Evolutionary conservation across 352 stramenopile species (phyloP).

Genomic region (Halophytophthora polymorphica): DNA sequence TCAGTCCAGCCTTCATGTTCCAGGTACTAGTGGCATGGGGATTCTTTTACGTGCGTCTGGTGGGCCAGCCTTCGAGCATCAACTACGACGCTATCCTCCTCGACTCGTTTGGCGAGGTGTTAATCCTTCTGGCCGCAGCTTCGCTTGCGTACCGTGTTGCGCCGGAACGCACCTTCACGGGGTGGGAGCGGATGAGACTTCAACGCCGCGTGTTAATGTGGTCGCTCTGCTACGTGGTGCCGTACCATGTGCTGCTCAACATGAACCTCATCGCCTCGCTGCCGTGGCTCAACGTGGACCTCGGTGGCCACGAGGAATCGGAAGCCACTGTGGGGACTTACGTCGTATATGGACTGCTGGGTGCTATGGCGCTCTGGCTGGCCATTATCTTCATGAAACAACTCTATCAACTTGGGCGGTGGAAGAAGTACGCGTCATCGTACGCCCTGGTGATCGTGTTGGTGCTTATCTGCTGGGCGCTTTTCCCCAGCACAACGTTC

Average conservation of each 20-base stretch:
- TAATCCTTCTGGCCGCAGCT: conserved; percentile 57
- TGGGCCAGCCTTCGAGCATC: conserved; percentile 55
- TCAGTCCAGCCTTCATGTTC: conserved; percentile 44
- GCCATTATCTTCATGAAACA: conserved; percentile 37
- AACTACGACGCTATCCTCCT: conserved; percentile 58
- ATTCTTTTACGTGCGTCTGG: conserved; percentile 69
- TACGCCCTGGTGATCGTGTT: conserved; percentile 33
- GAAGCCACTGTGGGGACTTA: conserved; percentile 57
- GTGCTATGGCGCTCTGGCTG: conserved; percentile 27
- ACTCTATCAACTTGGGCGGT: conserved; percentile 38
- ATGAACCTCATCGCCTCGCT: conserved; percentile 73
- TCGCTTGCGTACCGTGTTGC: conserved; percentile 41
- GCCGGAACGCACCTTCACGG: conserved; percentile 40
- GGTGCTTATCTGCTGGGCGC: conserved; percentile 38
- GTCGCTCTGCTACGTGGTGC: conserved; percentile 59
- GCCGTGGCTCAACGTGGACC: conserved; percentile 68
- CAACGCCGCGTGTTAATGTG: conserved; percentile 48
- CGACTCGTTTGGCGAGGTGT: conserved; percentile 50
- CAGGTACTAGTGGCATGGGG: conserved; percentile 54
- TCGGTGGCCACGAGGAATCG: conserved; percentile 57
- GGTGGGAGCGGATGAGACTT: conserved; percentile 31
- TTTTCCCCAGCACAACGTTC: conserved; percentile 61
- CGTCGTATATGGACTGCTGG: conserved; percentile 42
- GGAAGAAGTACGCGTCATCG: conserved; percentile 29
- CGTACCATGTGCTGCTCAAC: conserved; percentile 70